phyloP scores from a whole-genome alignment of 805 yeast species.

The Sporopachydermia lactativora region DNA sequence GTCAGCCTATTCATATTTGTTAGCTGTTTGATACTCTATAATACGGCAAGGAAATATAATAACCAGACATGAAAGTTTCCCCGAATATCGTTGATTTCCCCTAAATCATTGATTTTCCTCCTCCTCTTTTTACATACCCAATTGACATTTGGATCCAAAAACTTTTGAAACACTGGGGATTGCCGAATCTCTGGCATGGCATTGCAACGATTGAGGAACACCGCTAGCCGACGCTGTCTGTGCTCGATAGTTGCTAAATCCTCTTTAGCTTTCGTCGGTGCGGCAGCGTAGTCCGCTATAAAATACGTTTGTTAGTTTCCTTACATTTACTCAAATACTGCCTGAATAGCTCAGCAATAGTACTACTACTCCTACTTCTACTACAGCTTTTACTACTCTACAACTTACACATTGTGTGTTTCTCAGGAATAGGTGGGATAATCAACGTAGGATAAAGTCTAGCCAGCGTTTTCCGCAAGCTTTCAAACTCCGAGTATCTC shows the following conservation, averaged over 20 bases:
- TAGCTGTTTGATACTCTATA: too few relatives aligned
- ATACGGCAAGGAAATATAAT: too few relatives aligned
- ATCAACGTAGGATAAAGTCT: conserved; percentile 68
- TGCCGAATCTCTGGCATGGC: conserved; percentile 39
- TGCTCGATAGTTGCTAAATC: conserved; percentile 36
- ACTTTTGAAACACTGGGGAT: conserved; percentile 54
- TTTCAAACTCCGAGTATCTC: conserved; percentile 86
- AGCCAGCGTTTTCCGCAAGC: conserved; percentile 54
- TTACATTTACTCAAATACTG: not conserved
- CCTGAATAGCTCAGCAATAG: not conserved
- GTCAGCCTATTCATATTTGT: conserved; percentile 24
- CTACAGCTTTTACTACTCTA: not conserved
- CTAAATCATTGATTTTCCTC: too few relatives aligned
- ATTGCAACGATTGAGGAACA: conserved; percentile 67
- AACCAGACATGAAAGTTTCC: too few relatives aligned
- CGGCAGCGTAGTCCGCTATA: conserved; percentile 27
- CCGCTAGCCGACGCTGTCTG: conserved; percentile 60
- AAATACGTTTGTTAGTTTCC: not conserved
- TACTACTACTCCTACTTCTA: too few relatives aligned
- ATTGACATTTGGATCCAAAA: conserved; percentile 71
- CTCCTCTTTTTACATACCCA: conserved; percentile 40
- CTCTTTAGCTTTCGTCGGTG: conserved; percentile 30
- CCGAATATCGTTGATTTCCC: too few relatives aligned
- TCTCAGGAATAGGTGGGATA: conserved; percentile 90
- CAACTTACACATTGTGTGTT: conserved; percentile 39